phyloP scores from a whole-genome alignment of 225 moss, liverwort and hornwort species.

The Marchantia polymorpha region DNA sequence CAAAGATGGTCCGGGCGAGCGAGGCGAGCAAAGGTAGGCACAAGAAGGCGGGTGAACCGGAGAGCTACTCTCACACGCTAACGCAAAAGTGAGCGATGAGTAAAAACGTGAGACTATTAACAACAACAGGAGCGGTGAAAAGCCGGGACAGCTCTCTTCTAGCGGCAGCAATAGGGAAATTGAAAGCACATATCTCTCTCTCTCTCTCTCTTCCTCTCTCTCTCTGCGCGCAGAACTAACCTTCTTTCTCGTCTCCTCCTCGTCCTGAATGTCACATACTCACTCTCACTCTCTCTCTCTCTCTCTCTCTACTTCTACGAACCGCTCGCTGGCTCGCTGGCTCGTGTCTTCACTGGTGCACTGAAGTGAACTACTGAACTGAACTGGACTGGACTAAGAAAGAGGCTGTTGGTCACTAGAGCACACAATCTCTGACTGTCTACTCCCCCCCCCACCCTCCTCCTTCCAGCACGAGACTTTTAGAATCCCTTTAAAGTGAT shows the following conservation, averaged over 20 bases:
- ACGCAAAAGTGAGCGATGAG: conserved; percentile 14
- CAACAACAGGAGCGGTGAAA: conserved; percentile 12
- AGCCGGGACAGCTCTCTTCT: not conserved
- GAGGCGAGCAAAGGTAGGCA: not conserved
- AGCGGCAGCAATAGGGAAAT: not conserved
- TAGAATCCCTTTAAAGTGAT: not conserved
- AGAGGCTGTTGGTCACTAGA: too few species aligned
- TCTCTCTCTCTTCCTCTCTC: not conserved
- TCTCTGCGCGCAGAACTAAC: not conserved
- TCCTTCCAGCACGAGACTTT: not conserved
- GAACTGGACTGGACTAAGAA: too few species aligned
- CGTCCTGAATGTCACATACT: too few species aligned
- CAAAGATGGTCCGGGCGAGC: not conserved
- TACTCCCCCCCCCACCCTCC: not conserved
- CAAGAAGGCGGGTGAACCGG: not conserved
- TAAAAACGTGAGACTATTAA: conserved; percentile 20
- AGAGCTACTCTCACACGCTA: conserved; percentile 20
- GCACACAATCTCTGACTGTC: not conserved
- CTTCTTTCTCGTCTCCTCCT: too few species aligned
- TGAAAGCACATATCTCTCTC: not conserved
- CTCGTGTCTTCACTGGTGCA: not conserved
- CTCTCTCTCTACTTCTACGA: not conserved
- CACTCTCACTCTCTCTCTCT: not conserved
- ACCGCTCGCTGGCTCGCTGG: too few species aligned
- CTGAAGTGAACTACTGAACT: not conserved